These are phyloP conservation scores for Alternaria brassicae DNA, from an alignment of 2,329 filamentous ascomycete genomes.

Conservation along the genomic window DNA sequence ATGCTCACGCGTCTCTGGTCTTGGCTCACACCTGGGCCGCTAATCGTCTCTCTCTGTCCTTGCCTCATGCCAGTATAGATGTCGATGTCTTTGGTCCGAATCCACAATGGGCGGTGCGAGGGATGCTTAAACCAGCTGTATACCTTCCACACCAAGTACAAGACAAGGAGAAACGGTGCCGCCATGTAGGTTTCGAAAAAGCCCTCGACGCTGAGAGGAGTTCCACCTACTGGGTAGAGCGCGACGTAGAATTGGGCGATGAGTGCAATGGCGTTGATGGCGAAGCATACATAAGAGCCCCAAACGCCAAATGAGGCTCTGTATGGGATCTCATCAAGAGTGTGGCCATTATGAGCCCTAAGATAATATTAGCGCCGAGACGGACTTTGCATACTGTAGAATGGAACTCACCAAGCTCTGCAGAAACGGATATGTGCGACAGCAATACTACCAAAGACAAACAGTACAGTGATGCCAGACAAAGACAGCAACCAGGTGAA, in stretches of 20 bases:
- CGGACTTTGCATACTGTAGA: background rate
- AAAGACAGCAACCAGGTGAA: slow-evolving; percentile 82
- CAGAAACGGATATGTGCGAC: slow-evolving; percentile 92
- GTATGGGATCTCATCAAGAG: slow-evolving; percentile 50
- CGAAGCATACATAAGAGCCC: slow-evolving; percentile 45
- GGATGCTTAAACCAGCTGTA: slow-evolving; percentile 32
- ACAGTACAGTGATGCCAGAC: slow-evolving; percentile 73
- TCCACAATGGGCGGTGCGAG: slow-evolving; percentile 32
- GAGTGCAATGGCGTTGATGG: slow-evolving; percentile 45
- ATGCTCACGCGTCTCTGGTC: slow-evolving; percentile 13
- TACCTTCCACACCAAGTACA: slow-evolving; percentile 59
- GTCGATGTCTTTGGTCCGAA: slow-evolving; percentile 42
- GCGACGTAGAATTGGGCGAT: slow-evolving; percentile 50
- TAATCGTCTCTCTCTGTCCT: slow-evolving; percentile 5
- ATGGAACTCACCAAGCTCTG: slow-evolving; percentile 40
- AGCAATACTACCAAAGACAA: slow-evolving; percentile 83
- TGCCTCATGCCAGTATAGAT: slow-evolving; percentile 41
- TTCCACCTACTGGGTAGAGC: slow-evolving; percentile 35
- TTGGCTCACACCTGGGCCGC: slow-evolving; percentile 11
- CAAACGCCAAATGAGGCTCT: slow-evolving; percentile 46
- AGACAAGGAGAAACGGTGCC: slow-evolving; percentile 51
- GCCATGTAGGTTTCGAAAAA: slow-evolving; percentile 58
- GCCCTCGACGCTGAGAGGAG: slow-evolving; percentile 41
- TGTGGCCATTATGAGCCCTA: slow-evolving; percentile 35
- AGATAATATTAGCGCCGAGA: background rate